Evolutionary conservation across 345 rosid species (phyloP).

Genomic region (Citrus hindsii): DNA sequence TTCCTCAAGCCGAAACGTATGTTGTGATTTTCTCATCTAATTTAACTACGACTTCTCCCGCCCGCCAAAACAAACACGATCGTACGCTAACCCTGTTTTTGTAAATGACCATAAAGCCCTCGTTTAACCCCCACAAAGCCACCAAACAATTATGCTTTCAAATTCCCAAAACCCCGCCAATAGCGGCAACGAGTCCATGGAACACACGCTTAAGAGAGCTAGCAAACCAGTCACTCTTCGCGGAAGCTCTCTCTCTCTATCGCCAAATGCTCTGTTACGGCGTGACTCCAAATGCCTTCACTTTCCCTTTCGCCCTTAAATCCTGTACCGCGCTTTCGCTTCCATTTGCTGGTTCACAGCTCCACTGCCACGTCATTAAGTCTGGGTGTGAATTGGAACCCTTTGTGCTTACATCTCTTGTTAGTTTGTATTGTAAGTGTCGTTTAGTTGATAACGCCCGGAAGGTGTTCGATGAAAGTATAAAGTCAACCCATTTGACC

Average conservation of each 20-base stretch:
- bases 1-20: no score
- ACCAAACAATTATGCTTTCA: not conserved
- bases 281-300: conserved; percentile 60
- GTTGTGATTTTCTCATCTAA: not conserved
- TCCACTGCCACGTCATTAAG: conserved; percentile 62
- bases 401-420: conserved; percentile 67
- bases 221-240: conserved; percentile 47
- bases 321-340: conserved; percentile 71
- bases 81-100: not conserved
- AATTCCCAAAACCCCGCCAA: conserved; percentile 20
- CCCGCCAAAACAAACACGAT: not conserved
- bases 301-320: conserved; percentile 84
- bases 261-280: conserved; percentile 75
- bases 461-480: conserved; percentile 65
- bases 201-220: conserved; percentile 58
- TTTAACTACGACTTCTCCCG: not conserved
- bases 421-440: conserved; percentile 59
- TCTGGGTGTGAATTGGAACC: conserved; percentile 70
- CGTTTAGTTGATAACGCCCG: conserved; percentile 40
- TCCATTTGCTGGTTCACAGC: conserved; percentile 54
- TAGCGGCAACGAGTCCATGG: conserved; percentile 34
- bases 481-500: conserved; percentile 32
- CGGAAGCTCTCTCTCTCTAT: conserved; percentile 53
- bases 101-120: not conserved
- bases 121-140: not conserved